These are phyloP conservation scores for Linderniella brevidens DNA, from an alignment of 257 asterid species.

Conservation along the genomic window DNA sequence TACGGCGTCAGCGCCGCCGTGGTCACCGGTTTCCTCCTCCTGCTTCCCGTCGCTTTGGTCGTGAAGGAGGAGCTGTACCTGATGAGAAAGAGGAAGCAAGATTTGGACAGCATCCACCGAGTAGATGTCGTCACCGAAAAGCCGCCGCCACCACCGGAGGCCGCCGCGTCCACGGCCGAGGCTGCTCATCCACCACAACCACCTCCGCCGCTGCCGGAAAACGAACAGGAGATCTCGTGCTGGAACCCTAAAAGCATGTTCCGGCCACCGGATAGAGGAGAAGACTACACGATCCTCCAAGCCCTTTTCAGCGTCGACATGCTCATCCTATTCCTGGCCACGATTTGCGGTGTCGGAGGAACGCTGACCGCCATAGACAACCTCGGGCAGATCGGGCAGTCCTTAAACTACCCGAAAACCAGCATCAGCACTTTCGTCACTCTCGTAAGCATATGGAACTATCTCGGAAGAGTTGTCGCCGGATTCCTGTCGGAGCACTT, in stretches of 20 bases:
- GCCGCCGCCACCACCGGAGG: neutral
- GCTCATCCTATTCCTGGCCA: constrained; percentile 11
- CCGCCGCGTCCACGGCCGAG: neutral
- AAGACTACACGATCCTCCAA: constrained; percentile 17
- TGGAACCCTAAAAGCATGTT: constrained; percentile 12
- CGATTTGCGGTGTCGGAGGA: constrained; percentile 16
- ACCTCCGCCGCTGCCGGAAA: neutral
- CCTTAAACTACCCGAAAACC: constrained; percentile 11
- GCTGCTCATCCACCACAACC: neutral
- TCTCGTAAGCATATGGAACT: constrained; percentile 20
- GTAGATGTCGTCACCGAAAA: neutral
- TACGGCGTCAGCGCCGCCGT: constrained; percentile 3
- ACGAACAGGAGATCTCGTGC: constrained; percentile 7
- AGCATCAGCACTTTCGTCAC: constrained; percentile 10
- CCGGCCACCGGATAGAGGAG: constrained; percentile 13
- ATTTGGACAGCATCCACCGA: neutral
- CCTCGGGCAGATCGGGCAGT: constrained; percentile 15
- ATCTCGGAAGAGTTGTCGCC: constrained; percentile 14
- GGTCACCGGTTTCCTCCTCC: constrained; percentile 4
- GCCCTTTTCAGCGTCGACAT: constrained; percentile 17
- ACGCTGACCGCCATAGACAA: constrained; percentile 15
- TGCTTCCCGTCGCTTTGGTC: constrained; percentile 11
- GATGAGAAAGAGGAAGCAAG: constrained; percentile 6
- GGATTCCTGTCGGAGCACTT: constrained; percentile 14
- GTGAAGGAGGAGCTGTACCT: constrained; percentile 11